Evolutionary conservation across 2,329 filamentous ascomycete genomes (phyloP).

Genomic region (Hypoxylon sp.): DNA sequence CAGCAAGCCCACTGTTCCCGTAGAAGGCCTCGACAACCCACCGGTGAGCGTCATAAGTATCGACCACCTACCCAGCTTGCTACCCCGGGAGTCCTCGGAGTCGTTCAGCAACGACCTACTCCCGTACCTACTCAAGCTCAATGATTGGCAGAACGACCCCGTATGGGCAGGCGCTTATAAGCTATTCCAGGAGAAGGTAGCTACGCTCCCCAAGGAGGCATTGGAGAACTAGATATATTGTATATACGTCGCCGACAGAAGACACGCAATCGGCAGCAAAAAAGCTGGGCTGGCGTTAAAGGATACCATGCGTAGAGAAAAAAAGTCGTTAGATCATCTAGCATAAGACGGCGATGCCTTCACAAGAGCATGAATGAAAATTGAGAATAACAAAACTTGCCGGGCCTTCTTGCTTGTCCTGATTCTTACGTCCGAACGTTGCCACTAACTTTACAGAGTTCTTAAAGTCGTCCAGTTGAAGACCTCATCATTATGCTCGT

Average conservation of each 20-base stretch:
- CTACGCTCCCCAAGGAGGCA: constrained; percentile 67
- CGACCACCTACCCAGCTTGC: constrained; percentile 84
- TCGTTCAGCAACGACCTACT: constrained; percentile 83
- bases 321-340: constrained; percentile 5
- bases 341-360: constrained; percentile 24
- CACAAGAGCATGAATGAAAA: constrained; percentile 27
- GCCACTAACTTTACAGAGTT: too few relatives aligned
- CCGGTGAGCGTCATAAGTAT: constrained; percentile 86
- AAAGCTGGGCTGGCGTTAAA: constrained; percentile 28
- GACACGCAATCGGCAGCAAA: not conserved
- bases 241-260: not conserved
- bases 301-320: constrained; percentile 32
- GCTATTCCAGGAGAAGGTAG: constrained; percentile 85
- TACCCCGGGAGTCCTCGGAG: constrained; percentile 89
- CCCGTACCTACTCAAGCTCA: constrained; percentile 80
- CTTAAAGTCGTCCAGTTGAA: too few relatives aligned
- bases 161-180: constrained; percentile 91
- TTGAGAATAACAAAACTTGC: not conserved
- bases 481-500: not conserved
- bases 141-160: constrained; percentile 75
- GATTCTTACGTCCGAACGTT: not conserved
- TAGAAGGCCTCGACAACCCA: constrained; percentile 69
- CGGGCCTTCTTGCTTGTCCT: not conserved
- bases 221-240: constrained; percentile 27
- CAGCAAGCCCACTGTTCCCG: constrained; percentile 84